Evolutionary conservation across 192 early-diverging fungal species (phyloP), one percentile per base, ranked within the genome.

Genomic region (Linnemannia hyalina): DNA sequence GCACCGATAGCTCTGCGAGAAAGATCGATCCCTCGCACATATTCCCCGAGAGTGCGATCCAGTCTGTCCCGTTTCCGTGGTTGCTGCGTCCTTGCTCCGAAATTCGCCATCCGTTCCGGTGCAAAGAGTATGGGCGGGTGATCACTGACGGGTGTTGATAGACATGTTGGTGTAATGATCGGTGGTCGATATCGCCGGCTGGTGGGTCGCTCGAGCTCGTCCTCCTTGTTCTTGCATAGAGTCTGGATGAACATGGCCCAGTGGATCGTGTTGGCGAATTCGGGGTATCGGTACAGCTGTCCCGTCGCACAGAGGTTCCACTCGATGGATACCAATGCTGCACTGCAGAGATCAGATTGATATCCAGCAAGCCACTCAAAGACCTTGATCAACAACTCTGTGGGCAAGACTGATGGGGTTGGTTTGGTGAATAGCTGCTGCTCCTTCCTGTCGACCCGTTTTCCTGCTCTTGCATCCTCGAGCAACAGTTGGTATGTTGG

Each of bases 191-290:
- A 32, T 32, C 60, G 60, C 52, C 75, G 81, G 7, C 75, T 69
- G 29, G 70, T 77, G 20, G 81, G 79, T 38, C 89, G 89, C 6
- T 55, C 75, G 18, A 70, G 20, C 7, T 73, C 75, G 18, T 70
- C 35, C 16, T 73, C 75, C 35, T 77, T 82, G 44, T 54, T 77
- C 57, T 75, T 70, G 35, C 81, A 77, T 5, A 91, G 54, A 16
- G 89, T 90, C 32, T 89, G 74, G 36, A 91, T 80, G 65, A 91
- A 91, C 9, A 83, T 78, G 6, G 90, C 90, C 90, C 90, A 91
- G 49, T 83, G 87, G 29, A 85, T 80, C 23, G 90, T 91, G 63
- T 87, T 87, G 29, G 81, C 73, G 55, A 91, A 80, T 44, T 75
- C 57, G 63, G 88, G 88, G 36, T 80, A 81, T 47, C 82, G 83